Evolutionary conservation across 1,139 yeast species (phyloP).

Genomic region (Diutina catenulata): DNA sequence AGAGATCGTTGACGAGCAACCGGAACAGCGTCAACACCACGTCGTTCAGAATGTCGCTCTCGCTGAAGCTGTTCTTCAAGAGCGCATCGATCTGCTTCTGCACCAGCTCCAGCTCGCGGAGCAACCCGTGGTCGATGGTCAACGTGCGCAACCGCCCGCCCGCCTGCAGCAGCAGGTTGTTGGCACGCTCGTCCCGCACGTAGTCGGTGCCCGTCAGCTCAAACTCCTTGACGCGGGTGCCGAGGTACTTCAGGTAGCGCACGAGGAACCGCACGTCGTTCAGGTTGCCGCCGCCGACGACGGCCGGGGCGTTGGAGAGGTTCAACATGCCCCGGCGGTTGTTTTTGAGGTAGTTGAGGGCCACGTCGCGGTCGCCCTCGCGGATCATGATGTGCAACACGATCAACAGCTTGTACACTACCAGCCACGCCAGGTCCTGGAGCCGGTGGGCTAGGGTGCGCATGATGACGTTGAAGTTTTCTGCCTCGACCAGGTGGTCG

Average conservation of each 20-base stretch:
- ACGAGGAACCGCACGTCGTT: slow-evolving; percentile 52
- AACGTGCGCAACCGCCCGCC: slow-evolving; percentile 58
- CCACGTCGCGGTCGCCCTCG: slow-evolving; percentile 71
- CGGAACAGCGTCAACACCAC: slow-evolving; percentile 75
- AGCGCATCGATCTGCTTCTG: slow-evolving; percentile 71
- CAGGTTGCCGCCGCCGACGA: slow-evolving; percentile 12
- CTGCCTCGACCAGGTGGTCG: slow-evolving; percentile 29
- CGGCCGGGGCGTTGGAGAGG: slow-evolving; percentile 19
- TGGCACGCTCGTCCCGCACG: slow-evolving; percentile 57
- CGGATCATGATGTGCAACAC: slow-evolving; percentile 86
- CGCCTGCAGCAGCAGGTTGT: slow-evolving; percentile 28
- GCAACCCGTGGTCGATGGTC: slow-evolving; percentile 66
- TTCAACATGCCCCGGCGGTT: slow-evolving; percentile 50
- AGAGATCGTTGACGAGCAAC: slow-evolving; percentile 73
- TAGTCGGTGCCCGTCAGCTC: slow-evolving; percentile 58
- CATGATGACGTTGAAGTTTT: slow-evolving; percentile 61
- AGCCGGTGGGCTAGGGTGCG: slow-evolving; percentile 46
- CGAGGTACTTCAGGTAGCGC: slow-evolving; percentile 63
- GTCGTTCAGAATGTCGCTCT: slow-evolving; percentile 72
- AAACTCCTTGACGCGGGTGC: slow-evolving; percentile 58
- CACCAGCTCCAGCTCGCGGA: slow-evolving; percentile 78
- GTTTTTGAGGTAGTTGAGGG: slow-evolving; percentile 51
- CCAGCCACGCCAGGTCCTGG: slow-evolving; percentile 79
- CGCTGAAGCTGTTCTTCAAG: slow-evolving; percentile 61
- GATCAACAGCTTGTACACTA: slow-evolving; percentile 73